Conservation (phyloP, 2,329 filamentous ascomycete species). For the Alternaria rosae region DNA sequence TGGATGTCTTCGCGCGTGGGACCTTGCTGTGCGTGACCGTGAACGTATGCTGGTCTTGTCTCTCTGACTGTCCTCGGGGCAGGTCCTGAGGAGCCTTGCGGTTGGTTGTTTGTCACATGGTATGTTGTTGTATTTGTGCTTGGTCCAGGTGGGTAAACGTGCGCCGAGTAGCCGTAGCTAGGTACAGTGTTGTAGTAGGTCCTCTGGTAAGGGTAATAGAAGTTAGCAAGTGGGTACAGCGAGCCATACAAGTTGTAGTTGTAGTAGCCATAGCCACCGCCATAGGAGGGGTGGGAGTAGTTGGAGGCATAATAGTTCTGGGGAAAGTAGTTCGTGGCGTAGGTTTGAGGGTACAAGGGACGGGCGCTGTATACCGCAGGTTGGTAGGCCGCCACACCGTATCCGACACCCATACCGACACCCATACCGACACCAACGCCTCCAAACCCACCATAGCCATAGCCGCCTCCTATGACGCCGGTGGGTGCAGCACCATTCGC, state of each 20-base stretch:
- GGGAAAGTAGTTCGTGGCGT: constrained; percentile 18
- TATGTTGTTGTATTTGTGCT: constrained; percentile 32
- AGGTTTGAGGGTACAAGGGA: constrained; percentile 29
- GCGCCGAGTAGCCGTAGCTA: constrained; percentile 30
- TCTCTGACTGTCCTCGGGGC: constrained; percentile 15
- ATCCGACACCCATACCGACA: constrained; percentile 26
- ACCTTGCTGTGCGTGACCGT: constrained; percentile 6
- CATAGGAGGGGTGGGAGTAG: constrained; percentile 22
- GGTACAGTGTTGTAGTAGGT: constrained; percentile 37
- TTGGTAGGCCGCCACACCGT: constrained; percentile 28
- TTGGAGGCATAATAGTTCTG: constrained; percentile 20
- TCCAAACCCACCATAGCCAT: constrained; percentile 24
- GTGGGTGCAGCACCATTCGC: constrained; percentile 36
- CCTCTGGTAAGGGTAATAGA: constrained; percentile 43
- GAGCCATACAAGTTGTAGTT: constrained; percentile 34
- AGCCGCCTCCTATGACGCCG: constrained; percentile 27
- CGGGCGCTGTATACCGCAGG: constrained; percentile 36
- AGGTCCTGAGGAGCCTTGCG: constrained; percentile 6
- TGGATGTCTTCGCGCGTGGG: constrained; percentile 37
- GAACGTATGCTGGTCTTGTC: constrained; percentile 22
- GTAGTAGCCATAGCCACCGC: constrained; percentile 34
- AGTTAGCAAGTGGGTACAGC: constrained; percentile 47
- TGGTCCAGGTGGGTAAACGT: constrained; percentile 34
- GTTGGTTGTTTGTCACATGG: constrained; percentile 35
- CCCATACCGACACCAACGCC: constrained; percentile 17